Evolutionary conservation across 2,329 filamentous ascomycete genomes (phyloP).

Genomic region (Fusarium subtropicale): DNA sequence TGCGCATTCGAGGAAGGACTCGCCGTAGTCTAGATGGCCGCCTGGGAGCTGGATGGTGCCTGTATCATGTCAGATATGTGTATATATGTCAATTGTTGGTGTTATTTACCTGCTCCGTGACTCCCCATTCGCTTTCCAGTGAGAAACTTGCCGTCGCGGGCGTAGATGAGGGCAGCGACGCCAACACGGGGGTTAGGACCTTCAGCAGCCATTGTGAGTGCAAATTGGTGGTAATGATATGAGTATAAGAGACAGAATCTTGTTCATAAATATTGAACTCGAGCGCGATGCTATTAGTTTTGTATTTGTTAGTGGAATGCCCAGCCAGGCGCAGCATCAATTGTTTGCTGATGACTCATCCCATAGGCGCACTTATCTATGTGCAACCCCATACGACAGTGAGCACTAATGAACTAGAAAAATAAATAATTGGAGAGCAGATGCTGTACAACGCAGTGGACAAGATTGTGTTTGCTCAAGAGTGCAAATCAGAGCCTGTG

Average conservation of each 20-base stretch:
- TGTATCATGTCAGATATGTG: slow-evolving; percentile 31
- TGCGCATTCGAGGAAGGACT: slow-evolving; percentile 71
- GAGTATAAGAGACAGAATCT: too few relatives aligned
- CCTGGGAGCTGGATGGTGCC: slow-evolving; percentile 77
- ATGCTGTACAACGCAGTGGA: neutral
- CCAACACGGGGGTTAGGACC: slow-evolving; percentile 57
- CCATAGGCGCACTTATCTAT: neutral
- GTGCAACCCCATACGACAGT: neutral
- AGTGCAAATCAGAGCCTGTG: neutral
- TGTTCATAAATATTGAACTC: neutral
- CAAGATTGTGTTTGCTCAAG: neutral
- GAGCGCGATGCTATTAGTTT: neutral
- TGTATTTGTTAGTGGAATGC: slow-evolving; percentile 8
- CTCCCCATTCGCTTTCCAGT: slow-evolving; percentile 61
- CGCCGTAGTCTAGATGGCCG: slow-evolving; percentile 78
- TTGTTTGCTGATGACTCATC: slow-evolving; percentile 31
- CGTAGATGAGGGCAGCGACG: slow-evolving; percentile 60
- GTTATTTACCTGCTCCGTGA: slow-evolving; percentile 59
- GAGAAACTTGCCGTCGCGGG: slow-evolving; percentile 58
- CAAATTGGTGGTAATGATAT: neutral
- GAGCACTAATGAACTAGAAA: slow-evolving; percentile 8
- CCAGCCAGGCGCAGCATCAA: slow-evolving; percentile 11
- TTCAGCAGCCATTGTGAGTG: slow-evolving; percentile 26
- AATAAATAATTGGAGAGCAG: neutral
- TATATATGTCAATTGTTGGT: neutral